phyloP scores from a whole-genome alignment of 2,329 filamentous ascomycete genomes.

The Acarospora socialis region DNA sequence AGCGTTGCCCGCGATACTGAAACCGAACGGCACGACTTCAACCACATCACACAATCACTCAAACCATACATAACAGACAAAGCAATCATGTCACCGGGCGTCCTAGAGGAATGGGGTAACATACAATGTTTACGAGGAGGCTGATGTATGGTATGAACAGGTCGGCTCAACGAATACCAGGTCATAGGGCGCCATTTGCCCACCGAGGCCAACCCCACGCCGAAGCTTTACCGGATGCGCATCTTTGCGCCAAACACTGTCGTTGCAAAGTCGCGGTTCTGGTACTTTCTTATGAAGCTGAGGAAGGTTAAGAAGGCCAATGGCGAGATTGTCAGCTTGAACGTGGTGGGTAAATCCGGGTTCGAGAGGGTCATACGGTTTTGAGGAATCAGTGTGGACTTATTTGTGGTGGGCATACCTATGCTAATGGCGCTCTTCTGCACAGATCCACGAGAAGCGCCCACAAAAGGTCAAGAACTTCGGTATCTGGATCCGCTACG shows the following conservation, averaged over 20 bases:
- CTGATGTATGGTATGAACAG: too few relatives aligned
- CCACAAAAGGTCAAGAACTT: constrained; percentile 99
- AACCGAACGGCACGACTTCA: too few relatives aligned
- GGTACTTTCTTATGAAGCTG: constrained; percentile 99
- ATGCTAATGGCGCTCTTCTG: constrained; percentile 9
- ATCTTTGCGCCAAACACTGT: constrained; percentile 98
- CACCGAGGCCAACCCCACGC: constrained; percentile 90
- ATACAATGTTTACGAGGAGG: too few relatives aligned
- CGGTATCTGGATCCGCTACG: constrained; percentile 99
- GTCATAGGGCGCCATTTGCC: constrained; percentile 99
- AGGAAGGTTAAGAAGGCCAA: constrained; percentile 99
- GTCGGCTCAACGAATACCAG: constrained; percentile 99
- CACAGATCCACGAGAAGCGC: constrained; percentile 93
- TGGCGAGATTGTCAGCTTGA: constrained; percentile 96
- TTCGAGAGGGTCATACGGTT: not conserved
- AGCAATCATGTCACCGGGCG: too few relatives aligned
- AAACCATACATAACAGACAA: too few relatives aligned
- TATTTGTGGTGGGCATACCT: too few relatives aligned
- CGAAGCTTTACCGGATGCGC: constrained; percentile 99
- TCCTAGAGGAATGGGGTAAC: too few relatives aligned
- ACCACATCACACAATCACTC: too few relatives aligned
- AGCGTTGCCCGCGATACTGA: too few relatives aligned
- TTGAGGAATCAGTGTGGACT: too few relatives aligned
- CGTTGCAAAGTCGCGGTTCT: constrained; percentile 99
- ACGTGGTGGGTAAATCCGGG: constrained; percentile 54